Evolutionary conservation across 495 filamentous ascomycete species (phyloP), one percentile per base, ranked within the genome.

Genomic region (Neurospora sp.): DNA sequence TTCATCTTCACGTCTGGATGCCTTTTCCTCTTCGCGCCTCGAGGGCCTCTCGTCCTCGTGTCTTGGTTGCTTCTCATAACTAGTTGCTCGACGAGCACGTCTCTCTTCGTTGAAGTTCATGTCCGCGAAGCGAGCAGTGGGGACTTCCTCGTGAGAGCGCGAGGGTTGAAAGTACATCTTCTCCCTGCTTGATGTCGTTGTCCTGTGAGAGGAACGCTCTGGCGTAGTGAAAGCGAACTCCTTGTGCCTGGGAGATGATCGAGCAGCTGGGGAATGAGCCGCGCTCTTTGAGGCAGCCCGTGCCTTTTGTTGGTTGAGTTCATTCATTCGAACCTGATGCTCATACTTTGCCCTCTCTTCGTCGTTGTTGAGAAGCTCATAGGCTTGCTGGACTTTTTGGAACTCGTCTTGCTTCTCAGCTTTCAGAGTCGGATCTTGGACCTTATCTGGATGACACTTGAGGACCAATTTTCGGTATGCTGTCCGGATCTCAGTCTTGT

Each of bases 391-490:
- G 40, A 98, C 93, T 81, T 91, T 91, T 82, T 98, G 93, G 80
- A 98, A 99, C 83, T 97, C 89, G 73, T 93, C 90, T 73, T 90
- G 87, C 79, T 94, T 96, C 75, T 88, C 83, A 27, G 82, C 83
- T 78, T 85, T 87, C 38, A 91, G 85, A 76, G 90, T 87, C 75
- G 96, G 92, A 62, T 86, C 84, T 77, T 93, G 89, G 70, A 98
- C 89, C 85, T 98, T 98, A 86, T 99, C 96, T 40, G 96, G 96
- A 80, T 99, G 96, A 80, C 90, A 95, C 83, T 93, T 94, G 73
- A 98, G 88, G 71, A 93, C 95, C 35, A 97, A 91, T 83, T 97
- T 98, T 74, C 93, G 92, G 85, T 98, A 92, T 20, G 93, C 91
- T 69, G 87, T 85, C 74, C 93, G 91, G 80, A 99, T 95, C 74